These are phyloP conservation scores for Collariella sp. DNA, from an alignment of 495 filamentous ascomycete species.

Conservation along the genomic window DNA sequence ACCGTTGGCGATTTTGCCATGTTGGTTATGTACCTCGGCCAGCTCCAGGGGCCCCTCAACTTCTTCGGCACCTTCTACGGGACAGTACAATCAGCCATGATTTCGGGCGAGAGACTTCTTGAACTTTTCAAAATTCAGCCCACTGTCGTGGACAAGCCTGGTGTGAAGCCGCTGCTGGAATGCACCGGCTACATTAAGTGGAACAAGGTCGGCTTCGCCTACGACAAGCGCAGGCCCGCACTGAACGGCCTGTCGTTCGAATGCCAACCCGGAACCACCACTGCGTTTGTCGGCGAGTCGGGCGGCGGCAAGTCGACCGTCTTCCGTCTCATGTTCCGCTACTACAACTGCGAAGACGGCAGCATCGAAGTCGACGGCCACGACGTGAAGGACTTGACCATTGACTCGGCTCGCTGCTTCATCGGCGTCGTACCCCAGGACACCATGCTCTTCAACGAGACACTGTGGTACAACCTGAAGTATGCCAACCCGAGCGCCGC, in stretches of 20 bases:
- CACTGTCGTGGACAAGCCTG: too few species aligned
- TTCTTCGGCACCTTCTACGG: slow-evolving; percentile 97
- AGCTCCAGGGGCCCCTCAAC: slow-evolving; percentile 84
- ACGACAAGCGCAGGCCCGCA: too few species aligned
- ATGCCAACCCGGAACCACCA: slow-evolving; percentile 77
- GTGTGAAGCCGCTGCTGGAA: too few species aligned
- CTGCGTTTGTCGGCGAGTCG: slow-evolving; percentile 87
- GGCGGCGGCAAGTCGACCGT: slow-evolving; percentile 93
- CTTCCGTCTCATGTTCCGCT: slow-evolving; percentile 84
- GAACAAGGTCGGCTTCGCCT: too few species aligned
- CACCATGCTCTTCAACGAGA: slow-evolving; percentile 89
- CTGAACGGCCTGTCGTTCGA: slow-evolving; percentile 69
- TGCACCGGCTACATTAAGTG: too few species aligned
- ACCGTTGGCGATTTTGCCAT: slow-evolving; percentile 70
- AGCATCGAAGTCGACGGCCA: slow-evolving; percentile 72
- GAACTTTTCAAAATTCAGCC: too few species aligned
- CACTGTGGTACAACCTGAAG: slow-evolving; percentile 85
- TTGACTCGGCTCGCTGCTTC: slow-evolving; percentile 92
- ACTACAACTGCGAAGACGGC: slow-evolving; percentile 72
- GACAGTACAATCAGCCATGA: too few species aligned
- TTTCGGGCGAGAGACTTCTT: too few species aligned
- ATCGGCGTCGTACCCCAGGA: too few species aligned
- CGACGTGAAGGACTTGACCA: slow-evolving; percentile 70
- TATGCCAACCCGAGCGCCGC: slow-evolving; percentile 79
- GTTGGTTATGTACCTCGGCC: slow-evolving; percentile 80